Percentiles rank a stretch among this genome's conserved stretches.
phyloP scores from a whole-genome alignment of 192 early-diverging fungal species.

The Coemansia sp. region DNA sequence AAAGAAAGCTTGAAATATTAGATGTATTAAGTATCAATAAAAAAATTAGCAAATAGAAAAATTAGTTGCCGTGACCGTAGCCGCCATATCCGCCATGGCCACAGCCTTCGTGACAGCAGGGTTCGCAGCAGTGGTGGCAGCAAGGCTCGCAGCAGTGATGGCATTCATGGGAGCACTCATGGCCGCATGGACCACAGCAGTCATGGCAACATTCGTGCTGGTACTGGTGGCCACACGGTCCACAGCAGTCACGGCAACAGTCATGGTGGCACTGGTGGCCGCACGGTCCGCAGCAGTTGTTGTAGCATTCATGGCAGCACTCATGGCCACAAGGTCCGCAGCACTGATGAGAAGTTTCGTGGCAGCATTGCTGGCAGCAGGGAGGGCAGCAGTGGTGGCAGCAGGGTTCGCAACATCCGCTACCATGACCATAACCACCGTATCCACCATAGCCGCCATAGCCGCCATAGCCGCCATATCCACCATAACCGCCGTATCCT shows the following conservation, averaged over 20 bases:
- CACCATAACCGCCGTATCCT: slow-evolving; percentile 23
- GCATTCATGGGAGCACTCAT: slow-evolving; percentile 26
- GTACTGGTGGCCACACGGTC: slow-evolving; percentile 20
- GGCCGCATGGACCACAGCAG: slow-evolving; percentile 18
- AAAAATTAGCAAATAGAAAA: neutral
- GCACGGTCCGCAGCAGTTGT: slow-evolving; percentile 21
- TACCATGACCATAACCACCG: slow-evolving; percentile 15
- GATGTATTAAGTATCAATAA: neutral
- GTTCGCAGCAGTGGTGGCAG: slow-evolving; percentile 30
- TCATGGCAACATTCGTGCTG: slow-evolving; percentile 21
- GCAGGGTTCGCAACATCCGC: slow-evolving; percentile 17
- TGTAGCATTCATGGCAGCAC: slow-evolving; percentile 21
- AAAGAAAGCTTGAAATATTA: too few species aligned
- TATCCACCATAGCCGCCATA: slow-evolving; percentile 9
- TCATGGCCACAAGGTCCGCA: slow-evolving; percentile 25
- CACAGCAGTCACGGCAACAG: slow-evolving; percentile 6
- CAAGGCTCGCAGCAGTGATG: slow-evolving; percentile 24
- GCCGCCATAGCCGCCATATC: slow-evolving; percentile 3
- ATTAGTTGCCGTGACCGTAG: slow-evolving; percentile 9
- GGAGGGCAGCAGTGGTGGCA: slow-evolving; percentile 13
- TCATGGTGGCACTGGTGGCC: slow-evolving; percentile 27
- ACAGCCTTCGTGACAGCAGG: slow-evolving; percentile 1
- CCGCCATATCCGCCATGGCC: slow-evolving; percentile 14
- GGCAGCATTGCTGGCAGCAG: slow-evolving; percentile 14
- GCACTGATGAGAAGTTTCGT: slow-evolving; percentile 20